Percentiles rank a stretch among this genome's conserved stretches.
phyloP scores from a whole-genome alignment of 306 rosid species.

The Prunus armeniaca region DNA sequence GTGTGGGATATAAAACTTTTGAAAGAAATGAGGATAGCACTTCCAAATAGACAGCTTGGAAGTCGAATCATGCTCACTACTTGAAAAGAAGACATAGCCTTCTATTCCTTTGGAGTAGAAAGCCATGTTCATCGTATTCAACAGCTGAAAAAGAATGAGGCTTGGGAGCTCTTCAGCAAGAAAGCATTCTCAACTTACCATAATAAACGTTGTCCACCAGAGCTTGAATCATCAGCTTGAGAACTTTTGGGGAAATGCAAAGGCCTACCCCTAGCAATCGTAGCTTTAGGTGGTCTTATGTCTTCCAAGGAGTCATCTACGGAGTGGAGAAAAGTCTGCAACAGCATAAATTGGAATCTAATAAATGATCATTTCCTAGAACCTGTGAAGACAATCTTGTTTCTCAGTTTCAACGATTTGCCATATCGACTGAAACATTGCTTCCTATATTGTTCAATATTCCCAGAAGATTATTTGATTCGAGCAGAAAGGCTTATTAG shows the following conservation, averaged over 20 bases:
- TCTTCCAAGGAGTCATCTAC: slow-evolving; percentile 10
- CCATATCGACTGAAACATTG: slow-evolving; percentile 21
- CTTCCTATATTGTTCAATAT: slow-evolving; percentile 12
- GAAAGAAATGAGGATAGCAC: background rate
- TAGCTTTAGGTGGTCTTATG: slow-evolving; percentile 22
- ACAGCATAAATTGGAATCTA: slow-evolving; percentile 14
- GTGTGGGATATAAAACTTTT: slow-evolving; percentile 24
- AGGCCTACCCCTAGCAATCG: slow-evolving; percentile 24
- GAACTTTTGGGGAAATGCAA: slow-evolving; percentile 10
- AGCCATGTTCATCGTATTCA: background rate
- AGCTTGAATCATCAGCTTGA: background rate
- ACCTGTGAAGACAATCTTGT: slow-evolving; percentile 11
- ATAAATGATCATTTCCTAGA: slow-evolving; percentile 3
- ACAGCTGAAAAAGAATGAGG: background rate
- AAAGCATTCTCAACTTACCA: slow-evolving; percentile 18
- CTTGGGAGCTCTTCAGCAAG: slow-evolving; percentile 24
- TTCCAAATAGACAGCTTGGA: slow-evolving; percentile 7
- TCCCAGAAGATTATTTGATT: slow-evolving; percentile 21
- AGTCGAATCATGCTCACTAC: slow-evolving; percentile 24
- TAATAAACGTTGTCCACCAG: background rate
- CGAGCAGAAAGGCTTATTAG: background rate
- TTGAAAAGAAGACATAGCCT: slow-evolving; percentile 3
- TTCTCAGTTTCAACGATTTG: slow-evolving; percentile 27
- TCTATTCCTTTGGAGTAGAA: slow-evolving; percentile 4
- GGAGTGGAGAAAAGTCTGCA: slow-evolving; percentile 18